Conservation (phyloP, 2,329 filamentous ascomycete species). For the Pseudophaeomoniella oleicola region DNA sequence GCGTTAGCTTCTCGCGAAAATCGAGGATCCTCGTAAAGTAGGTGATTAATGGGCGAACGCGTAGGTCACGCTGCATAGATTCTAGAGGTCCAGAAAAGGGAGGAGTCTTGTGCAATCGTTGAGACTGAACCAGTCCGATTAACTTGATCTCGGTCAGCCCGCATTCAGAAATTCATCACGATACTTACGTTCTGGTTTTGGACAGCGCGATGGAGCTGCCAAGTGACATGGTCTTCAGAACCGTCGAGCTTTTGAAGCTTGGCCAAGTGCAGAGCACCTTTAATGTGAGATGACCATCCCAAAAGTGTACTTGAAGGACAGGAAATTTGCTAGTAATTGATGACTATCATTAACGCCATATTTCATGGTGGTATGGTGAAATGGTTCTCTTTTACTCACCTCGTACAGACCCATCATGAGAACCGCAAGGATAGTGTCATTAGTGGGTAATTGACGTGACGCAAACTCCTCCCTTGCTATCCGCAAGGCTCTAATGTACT, state of each 20-base stretch:
- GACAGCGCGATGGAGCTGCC: background rate
- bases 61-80: background rate
- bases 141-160: background rate
- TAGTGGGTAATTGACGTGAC: background rate
- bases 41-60: background rate
- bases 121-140: background rate
- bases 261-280: background rate
- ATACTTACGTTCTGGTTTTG: background rate
- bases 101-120: background rate
- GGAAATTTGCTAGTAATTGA: background rate
- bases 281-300: background rate
- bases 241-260: background rate
- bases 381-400: background rate
- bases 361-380: too few relatives aligned
- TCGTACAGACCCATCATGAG: background rate
- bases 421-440: background rate
- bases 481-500: background rate
- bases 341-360: too few relatives aligned
- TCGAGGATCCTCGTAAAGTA: background rate
- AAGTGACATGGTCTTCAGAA: background rate
- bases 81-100: background rate
- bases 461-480: background rate
- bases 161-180: background rate
- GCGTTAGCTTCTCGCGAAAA: background rate
- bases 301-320: background rate